These are phyloP conservation scores for Garcia nutans DNA, from an alignment of 345 rosid species.

Conservation along the genomic window DNA sequence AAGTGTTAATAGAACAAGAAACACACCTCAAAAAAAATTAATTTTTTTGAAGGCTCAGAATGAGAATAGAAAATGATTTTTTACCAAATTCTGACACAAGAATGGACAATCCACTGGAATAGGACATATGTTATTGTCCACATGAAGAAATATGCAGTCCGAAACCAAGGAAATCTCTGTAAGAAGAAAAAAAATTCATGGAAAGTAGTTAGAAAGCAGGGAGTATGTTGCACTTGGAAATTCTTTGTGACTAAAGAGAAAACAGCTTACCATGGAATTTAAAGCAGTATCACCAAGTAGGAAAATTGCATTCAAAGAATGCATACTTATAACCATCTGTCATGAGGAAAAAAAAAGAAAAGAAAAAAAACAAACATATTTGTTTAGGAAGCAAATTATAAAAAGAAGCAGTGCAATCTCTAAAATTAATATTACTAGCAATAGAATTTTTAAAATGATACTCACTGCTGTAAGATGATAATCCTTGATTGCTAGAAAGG, in stretches of 20 bases:
- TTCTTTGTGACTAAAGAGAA: neutral
- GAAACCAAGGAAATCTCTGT: constrained; percentile 83
- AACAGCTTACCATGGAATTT: constrained; percentile 68
- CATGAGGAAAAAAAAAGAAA: neutral
- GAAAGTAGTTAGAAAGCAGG: neutral
- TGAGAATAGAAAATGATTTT: neutral
- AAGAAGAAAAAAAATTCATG: constrained; percentile 1
- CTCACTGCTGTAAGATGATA: constrained; percentile 75
- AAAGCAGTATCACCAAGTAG: constrained; percentile 77
- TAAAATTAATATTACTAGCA: neutral
- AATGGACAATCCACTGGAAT: constrained; percentile 88
- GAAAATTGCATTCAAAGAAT: constrained; percentile 70
- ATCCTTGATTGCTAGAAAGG: constrained; percentile 77
- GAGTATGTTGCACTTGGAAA: neutral
- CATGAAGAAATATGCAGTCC: constrained; percentile 80
- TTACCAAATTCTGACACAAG: constrained; percentile 68
- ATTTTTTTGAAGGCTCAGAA: neutral
- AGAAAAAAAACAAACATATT: neutral
- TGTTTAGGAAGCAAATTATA: neutral
- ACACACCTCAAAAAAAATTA: neutral
- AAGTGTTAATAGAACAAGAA: neutral
- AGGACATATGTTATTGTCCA: constrained; percentile 82
- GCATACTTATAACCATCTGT: constrained; percentile 85
- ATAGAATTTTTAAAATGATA: neutral
- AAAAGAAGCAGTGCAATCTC: neutral